Conservation (phyloP, 108 stramenopile species). For the Epithemia pelagica region DNA sequence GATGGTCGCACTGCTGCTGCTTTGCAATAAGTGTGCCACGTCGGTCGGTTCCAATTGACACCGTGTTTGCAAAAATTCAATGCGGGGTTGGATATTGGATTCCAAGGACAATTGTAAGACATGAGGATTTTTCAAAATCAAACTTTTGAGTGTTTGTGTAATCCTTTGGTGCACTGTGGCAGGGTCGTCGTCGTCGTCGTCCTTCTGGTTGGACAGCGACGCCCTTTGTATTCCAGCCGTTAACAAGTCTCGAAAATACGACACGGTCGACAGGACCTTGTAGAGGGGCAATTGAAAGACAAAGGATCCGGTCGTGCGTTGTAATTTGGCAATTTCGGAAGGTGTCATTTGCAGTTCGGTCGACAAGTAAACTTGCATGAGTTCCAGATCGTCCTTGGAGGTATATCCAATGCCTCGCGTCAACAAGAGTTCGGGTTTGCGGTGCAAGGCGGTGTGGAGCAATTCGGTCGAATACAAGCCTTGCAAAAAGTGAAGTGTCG, state of each 20-base stretch:
- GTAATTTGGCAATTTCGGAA: constrained; percentile 34
- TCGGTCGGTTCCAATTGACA: constrained; percentile 12
- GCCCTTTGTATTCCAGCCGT: constrained; percentile 4
- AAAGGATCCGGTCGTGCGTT: constrained; percentile 36
- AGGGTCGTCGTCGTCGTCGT: no score
- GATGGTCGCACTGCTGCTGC: constrained; percentile 23
- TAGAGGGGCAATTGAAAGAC: constrained; percentile 47
- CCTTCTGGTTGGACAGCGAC: not conserved
- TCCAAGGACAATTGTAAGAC: constrained; percentile 54
- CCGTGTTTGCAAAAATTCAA: constrained; percentile 31
- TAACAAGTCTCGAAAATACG: constrained; percentile 29
- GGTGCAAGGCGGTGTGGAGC: constrained; percentile 48
- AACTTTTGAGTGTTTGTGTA: constrained; percentile 34
- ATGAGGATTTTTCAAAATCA: constrained; percentile 38
- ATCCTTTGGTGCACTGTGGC: constrained; percentile 5
- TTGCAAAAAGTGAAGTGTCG: constrained; percentile 64
- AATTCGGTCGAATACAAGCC: constrained; percentile 52
- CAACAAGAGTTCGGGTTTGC: constrained; percentile 65
- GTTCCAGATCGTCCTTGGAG: constrained; percentile 8
- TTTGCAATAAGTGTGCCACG: constrained; percentile 23
- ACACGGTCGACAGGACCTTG: constrained; percentile 31
- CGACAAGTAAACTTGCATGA: constrained; percentile 34
- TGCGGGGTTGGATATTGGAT: constrained; percentile 46
- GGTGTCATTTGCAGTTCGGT: constrained; percentile 27
- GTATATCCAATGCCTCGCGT: constrained; percentile 57